These are phyloP conservation scores for Hypoxylon sp. DNA, from an alignment of 2,329 filamentous ascomycete species.

Conservation along the genomic window DNA sequence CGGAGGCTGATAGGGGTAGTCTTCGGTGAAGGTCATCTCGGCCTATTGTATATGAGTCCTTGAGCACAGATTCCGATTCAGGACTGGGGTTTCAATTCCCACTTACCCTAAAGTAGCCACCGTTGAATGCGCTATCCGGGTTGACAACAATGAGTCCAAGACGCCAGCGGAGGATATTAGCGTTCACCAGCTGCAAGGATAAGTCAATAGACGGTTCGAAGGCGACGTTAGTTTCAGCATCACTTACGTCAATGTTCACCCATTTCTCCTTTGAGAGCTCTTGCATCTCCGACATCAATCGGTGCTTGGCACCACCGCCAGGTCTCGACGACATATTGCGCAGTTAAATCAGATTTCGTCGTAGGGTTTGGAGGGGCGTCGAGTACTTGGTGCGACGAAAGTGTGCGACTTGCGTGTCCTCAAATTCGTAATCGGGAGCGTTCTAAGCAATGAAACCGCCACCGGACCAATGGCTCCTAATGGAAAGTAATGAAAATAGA, in stretches of 20 bases:
- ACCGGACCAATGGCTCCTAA: conserved; percentile 26
- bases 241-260: conserved; percentile 85
- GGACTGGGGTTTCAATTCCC: conserved; percentile 6
- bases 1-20: conserved; percentile 91
- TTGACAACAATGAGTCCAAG: conserved; percentile 94
- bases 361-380: conserved; percentile 2
- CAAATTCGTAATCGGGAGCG: conserved; percentile 3
- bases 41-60: conserved; percentile 62
- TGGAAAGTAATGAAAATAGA: conserved; percentile 17
- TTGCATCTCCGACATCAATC: conserved; percentile 90
- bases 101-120: conserved; percentile 84
- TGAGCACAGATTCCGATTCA: conserved; percentile 9
- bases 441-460: conserved; percentile 27
- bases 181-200: conserved; percentile 73
- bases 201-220: conserved; percentile 32
- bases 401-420: conserved; percentile 28
- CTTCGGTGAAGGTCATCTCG: conserved; percentile 86
- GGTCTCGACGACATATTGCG: conserved; percentile 48
- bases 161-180: conserved; percentile 89
- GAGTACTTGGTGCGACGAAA: conserved; percentile 16
- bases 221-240: background rate
- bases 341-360: conserved; percentile 6
- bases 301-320: conserved; percentile 73
- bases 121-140: conserved; percentile 90
- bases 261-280: conserved; percentile 89